A percentile compares a stretch with the other conserved stretches of the same genome.
Conservation (phyloP, 257 asterid genomes). For the Voacanga thouarsii region DNA sequence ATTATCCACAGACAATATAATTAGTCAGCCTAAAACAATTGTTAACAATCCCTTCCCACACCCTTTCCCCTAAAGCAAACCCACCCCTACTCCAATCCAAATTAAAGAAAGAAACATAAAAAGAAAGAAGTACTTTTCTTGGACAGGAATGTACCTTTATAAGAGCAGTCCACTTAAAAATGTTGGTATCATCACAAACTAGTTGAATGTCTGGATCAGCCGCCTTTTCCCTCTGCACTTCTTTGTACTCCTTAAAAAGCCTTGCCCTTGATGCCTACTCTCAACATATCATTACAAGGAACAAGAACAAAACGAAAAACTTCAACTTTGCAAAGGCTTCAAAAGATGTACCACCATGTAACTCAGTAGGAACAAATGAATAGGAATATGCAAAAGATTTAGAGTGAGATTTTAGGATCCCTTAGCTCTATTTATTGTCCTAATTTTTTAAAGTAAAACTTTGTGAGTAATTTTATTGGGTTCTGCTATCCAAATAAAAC, state of each 20-base stretch:
- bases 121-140: constrained; percentile 1
- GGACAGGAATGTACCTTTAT: constrained; percentile 48
- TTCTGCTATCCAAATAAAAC: not conserved
- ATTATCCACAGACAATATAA: constrained; percentile 10
- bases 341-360: not conserved
- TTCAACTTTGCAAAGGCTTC: not conserved
- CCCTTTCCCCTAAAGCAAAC: not conserved
- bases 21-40: constrained; percentile 18
- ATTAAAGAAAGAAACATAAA: not conserved
- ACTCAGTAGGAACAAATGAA: not conserved
- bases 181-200: constrained; percentile 89
- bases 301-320: not conserved
- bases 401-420: not conserved
- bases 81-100: not conserved
- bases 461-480: not conserved
- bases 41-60: not conserved
- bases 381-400: not conserved
- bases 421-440: not conserved
- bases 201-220: constrained; percentile 97
- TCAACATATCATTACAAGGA: not conserved
- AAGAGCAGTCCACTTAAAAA: constrained; percentile 97
- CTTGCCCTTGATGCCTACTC: constrained; percentile 93
- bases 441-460: not conserved
- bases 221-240: constrained; percentile 87
- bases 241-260: constrained; percentile 94